Base-by-base conservation (phyloP, 2,329 filamentous ascomycete species). In the Talaromyces sp. region DNA sequence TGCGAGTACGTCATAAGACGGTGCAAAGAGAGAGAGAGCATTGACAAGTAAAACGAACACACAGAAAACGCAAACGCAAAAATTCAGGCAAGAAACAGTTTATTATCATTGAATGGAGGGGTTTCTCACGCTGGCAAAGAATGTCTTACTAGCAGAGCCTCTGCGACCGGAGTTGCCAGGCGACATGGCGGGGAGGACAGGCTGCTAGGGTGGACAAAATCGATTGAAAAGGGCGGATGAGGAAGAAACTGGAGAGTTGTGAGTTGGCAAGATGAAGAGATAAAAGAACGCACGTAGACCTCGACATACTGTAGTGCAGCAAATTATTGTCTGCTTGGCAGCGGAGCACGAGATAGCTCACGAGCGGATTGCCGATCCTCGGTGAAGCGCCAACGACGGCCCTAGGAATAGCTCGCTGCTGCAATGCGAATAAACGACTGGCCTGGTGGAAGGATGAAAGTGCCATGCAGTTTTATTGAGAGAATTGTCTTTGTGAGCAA, bases 61-160 rank as follows among this genome's bases (percentile, higher is more conserved):
- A 46, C n/a, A 10, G 17, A 14, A 24, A 24, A 24, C 8, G 24
- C 12, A 46, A 24, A 29, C 3, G 2, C 21, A 51, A n/a, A 29
- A 27, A n/a, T 3, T 7, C n/a, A 51, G 29, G 48, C 24, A 51
- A 3, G 19, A 51, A 51, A 17, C 3, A 27, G 27, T 17, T 24
- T 9, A 14, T 24, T 9, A 14, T 26, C 6, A 17, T 26, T 26
- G 48, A 29, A 29, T 17, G 57, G 51, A 50, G 31, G 52, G 41
- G 43, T 11, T 46, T 72, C 72, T 71, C 65, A 74, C 72, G 63
- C 69, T 71, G 50, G 70, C 71, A 64, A 70, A 73, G 58, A 70
- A 74, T 61, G 67, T 73, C 64, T 72, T 73, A 64, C 69, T 67
- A n/a, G 69, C 69, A 48, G 69, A 70, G 52, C 69, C 68, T 59